These are phyloP conservation scores for Coprinopsis strossmayeri DNA, from an alignment of 768 basidiomycete genomes.

Conservation along the genomic window DNA sequence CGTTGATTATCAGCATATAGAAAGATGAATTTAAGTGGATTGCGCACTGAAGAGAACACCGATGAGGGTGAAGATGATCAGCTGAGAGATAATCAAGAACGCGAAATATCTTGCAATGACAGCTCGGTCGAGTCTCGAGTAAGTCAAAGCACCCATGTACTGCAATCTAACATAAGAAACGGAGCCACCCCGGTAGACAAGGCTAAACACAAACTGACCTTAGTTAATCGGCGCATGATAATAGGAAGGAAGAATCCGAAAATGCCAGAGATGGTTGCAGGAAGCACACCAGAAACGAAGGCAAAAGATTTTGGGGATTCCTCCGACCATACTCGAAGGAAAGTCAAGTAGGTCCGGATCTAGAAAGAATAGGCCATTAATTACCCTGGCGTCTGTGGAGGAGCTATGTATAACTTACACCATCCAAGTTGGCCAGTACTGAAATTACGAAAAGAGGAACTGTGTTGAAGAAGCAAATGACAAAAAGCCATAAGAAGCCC, in stretches of 20 bases:
- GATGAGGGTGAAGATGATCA: slow-evolving; percentile 91
- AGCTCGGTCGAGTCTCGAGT: slow-evolving; percentile 80
- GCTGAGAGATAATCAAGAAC: slow-evolving; percentile 90
- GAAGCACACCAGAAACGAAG: slow-evolving; percentile 86
- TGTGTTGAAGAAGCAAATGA: slow-evolving; percentile 93
- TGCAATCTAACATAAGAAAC: slow-evolving; percentile 55
- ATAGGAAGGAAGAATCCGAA: slow-evolving; percentile 91
- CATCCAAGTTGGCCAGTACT: slow-evolving; percentile 82
- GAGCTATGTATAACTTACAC: slow-evolving; percentile 40
- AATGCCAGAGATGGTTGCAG: slow-evolving; percentile 79
- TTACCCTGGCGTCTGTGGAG: neutral
- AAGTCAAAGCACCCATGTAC: slow-evolving; percentile 57
- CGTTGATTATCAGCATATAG: neutral
- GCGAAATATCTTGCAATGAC: slow-evolving; percentile 91
- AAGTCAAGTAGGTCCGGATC: slow-evolving; percentile 64
- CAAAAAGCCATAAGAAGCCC: slow-evolving; percentile 72
- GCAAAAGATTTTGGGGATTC: slow-evolving; percentile 66
- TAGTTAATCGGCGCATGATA: slow-evolving; percentile 85
- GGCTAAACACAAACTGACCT: slow-evolving; percentile 24
- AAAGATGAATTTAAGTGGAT: neutral
- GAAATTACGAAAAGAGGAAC: slow-evolving; percentile 89
- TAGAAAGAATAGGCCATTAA: slow-evolving; percentile 16
- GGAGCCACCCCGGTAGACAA: slow-evolving; percentile 29
- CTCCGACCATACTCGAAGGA: slow-evolving; percentile 66
- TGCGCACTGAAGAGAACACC: slow-evolving; percentile 83